Percentiles rank a stretch among this genome's conserved stretches.
phyloP scores from a whole-genome alignment of 306 rosid species.

The Castanea mollissima region DNA sequence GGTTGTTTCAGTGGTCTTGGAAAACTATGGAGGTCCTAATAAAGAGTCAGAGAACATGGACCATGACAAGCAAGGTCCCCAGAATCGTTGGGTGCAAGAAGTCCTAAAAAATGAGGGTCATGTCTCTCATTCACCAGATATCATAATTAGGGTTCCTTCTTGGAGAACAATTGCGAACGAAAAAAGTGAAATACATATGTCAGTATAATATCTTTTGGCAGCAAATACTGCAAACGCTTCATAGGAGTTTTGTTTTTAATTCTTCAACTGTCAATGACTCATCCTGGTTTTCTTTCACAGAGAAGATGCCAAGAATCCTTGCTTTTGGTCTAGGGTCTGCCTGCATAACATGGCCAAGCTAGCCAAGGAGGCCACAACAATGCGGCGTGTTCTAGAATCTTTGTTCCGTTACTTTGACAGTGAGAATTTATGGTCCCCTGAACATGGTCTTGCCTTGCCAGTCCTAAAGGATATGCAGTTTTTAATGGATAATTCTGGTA shows the following conservation, averaged over 20 bases:
- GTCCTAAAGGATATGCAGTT: conserved; percentile 74
- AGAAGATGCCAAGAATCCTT: conserved; percentile 71
- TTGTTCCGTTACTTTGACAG: conserved; percentile 77
- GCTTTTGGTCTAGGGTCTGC: conserved; percentile 94
- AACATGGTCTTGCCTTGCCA: conserved; percentile 66
- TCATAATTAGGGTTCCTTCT: conserved; percentile 43
- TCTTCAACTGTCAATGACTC: conserved; percentile 21
- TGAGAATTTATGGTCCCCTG: conserved; percentile 67
- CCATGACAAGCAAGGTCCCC: conserved; percentile 37
- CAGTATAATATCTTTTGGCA: conserved; percentile 51
- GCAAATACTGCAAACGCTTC: conserved; percentile 15
- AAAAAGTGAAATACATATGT: conserved; percentile 56
- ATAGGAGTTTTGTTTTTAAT: conserved; percentile 9
- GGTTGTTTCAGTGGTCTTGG: conserved; percentile 88
- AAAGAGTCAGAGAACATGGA: conserved; percentile 24
- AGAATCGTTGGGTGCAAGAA: conserved; percentile 55
- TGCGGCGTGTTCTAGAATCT: conserved; percentile 89
- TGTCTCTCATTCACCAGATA: conserved; percentile 48
- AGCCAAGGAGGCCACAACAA: conserved; percentile 87
- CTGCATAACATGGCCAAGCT: conserved; percentile 87
- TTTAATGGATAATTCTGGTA: conserved; percentile 86
- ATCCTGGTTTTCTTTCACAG: conserved; percentile 36
- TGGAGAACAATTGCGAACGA: conserved; percentile 61
- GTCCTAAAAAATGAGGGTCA: conserved; percentile 46
- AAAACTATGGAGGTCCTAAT: conserved; percentile 62